These are phyloP conservation scores for Candida sithepensis DNA, from an alignment of 805 yeast genomes.

Conservation along the genomic window DNA sequence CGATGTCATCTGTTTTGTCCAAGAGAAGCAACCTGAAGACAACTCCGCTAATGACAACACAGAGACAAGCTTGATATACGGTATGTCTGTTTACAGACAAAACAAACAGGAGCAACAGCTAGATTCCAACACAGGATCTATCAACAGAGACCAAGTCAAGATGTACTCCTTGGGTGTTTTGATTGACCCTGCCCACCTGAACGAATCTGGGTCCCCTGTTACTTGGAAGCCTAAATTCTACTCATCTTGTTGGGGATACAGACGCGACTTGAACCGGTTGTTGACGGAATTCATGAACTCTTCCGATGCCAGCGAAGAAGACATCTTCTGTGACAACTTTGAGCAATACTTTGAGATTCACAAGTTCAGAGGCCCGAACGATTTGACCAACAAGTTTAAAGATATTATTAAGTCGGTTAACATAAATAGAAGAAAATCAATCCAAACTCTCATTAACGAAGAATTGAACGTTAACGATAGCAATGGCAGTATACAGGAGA, in stretches of 20 bases:
- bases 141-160: slow-evolving; percentile 43
- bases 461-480: slow-evolving; percentile 13
- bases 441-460: slow-evolving; percentile 18
- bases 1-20: slow-evolving; percentile 55
- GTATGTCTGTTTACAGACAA: slow-evolving; percentile 50
- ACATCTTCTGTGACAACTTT: slow-evolving; percentile 14
- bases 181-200: slow-evolving; percentile 38
- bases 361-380: slow-evolving; percentile 30
- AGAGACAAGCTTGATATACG: slow-evolving; percentile 34
- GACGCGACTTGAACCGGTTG: slow-evolving; percentile 31
- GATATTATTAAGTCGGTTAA: slow-evolving; percentile 21
- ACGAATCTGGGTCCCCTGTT: slow-evolving; percentile 4
- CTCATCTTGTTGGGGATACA: slow-evolving; percentile 43
- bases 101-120: slow-evolving; percentile 24
- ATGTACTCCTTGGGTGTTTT: slow-evolving; percentile 67
- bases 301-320: slow-evolving; percentile 14
- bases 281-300: slow-evolving; percentile 28
- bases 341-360: slow-evolving; percentile 29
- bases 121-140: slow-evolving; percentile 9
- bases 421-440: slow-evolving; percentile 18
- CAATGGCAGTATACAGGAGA: slow-evolving; percentile 7
- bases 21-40: slow-evolving; percentile 18
- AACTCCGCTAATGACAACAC: slow-evolving; percentile 8
- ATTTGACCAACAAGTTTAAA: slow-evolving; percentile 19
- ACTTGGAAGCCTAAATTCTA: slow-evolving; percentile 41